Evolutionary conservation across 306 rosid genomes (phyloP), one percentile per base, ranked within the genome.

Genomic region (Cucurbita moschata): DNA sequence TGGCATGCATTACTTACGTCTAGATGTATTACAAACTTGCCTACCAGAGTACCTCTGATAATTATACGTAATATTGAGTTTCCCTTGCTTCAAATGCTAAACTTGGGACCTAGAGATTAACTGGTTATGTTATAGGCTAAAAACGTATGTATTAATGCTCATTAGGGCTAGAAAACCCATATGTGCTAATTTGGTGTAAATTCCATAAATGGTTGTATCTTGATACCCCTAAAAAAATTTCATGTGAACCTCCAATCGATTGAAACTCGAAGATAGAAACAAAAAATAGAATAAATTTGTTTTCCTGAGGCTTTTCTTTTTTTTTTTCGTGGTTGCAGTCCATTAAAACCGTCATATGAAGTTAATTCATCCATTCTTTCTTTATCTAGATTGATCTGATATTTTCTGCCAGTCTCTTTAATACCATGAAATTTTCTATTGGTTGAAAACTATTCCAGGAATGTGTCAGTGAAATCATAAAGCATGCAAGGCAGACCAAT

Each of bases 381-480:
- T 64, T 40, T 15, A 40, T 40, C 4, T 61, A 37, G 21, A 59
- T 40, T 64, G 71, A 8, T 39, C 50, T 8, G 37, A 40, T 64
- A 64, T 42, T 38, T 42, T 64, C 13, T 18, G 37, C 37, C 46
- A 0, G 71, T 65, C 15, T 2, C 44, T 42, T 47, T 77, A 71
- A 56, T 47, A 64, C 58, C 80, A 14, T 60, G 43, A 23, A 40
- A 58, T 61, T 46, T 76, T 69, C 78, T 78, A 70, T 51, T 59
- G 72, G 63, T 86, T 74, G 73, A 71, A 57, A 71, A 55, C 44
- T 77, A 57, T 78, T 67, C n/a, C 88, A 88, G 97, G 90, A 85
- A 71, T 89, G 92, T 82, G 95, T 86, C 76, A 85, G 89, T 75
- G 82, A 87, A 78, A 88, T 92, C 83, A 76, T 89, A 66, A 90